These are phyloP conservation scores for Alternaria conjuncta DNA, from an alignment of 2,329 filamentous ascomycete genomes.

Conservation along the genomic window DNA sequence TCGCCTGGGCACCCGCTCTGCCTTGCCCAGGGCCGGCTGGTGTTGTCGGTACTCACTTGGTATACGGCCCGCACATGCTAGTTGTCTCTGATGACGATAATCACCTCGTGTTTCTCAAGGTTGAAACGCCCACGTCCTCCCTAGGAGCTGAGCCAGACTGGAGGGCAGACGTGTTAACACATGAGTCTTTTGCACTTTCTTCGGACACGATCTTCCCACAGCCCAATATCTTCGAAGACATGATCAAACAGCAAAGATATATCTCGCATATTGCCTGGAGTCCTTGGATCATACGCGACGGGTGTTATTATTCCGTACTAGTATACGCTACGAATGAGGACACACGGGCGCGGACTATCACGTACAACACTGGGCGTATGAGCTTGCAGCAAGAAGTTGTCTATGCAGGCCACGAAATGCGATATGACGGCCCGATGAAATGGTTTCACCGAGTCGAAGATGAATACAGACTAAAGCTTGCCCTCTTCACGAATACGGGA, in stretches of 20 bases:
- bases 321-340: slow-evolving; percentile 46
- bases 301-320: slow-evolving; percentile 37
- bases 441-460: slow-evolving; percentile 32
- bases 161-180: slow-evolving; percentile 35
- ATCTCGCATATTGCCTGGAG: slow-evolving; percentile 50
- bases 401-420: slow-evolving; percentile 29
- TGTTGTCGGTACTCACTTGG: slow-evolving; percentile 33
- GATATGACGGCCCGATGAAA: slow-evolving; percentile 36
- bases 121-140: slow-evolving; percentile 49
- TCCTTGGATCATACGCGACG: slow-evolving; percentile 40
- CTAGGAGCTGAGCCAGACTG: slow-evolving; percentile 31
- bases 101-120: slow-evolving; percentile 46
- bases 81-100: slow-evolving; percentile 52
- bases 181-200: slow-evolving; percentile 28
- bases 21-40: slow-evolving; percentile 12
- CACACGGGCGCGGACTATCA: slow-evolving; percentile 34
- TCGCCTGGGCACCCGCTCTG: slow-evolving; percentile 49
- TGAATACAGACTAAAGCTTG: slow-evolving; percentile 28
- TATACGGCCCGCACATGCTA: slow-evolving; percentile 42
- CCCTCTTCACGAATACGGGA: slow-evolving; percentile 40
- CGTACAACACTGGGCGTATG: slow-evolving; percentile 19
- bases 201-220: slow-evolving; percentile 15
- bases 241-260: slow-evolving; percentile 40
- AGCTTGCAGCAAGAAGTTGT: slow-evolving; percentile 30
- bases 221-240: slow-evolving; percentile 38